Conservation (phyloP, 805 yeast species). For the Dipodascopsis tothii region DNA sequence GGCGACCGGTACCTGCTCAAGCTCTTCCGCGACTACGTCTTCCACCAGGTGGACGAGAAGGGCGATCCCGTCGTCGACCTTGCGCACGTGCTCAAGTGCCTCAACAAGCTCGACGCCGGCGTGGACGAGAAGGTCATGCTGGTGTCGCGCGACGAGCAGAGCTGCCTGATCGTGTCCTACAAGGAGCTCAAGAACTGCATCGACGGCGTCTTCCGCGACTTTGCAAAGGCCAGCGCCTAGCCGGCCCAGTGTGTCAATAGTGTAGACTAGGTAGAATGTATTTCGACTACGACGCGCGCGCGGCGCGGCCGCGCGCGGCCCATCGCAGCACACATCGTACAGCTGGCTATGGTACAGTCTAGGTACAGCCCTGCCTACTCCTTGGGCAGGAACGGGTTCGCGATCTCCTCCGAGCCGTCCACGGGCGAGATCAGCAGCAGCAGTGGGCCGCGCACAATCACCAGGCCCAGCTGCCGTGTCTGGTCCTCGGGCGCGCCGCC, state of each 20-base stretch:
- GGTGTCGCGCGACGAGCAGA: slow-evolving; percentile 76
- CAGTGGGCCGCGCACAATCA: slow-evolving; percentile 80
- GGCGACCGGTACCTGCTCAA: slow-evolving; percentile 68
- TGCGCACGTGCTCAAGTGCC: slow-evolving; percentile 65
- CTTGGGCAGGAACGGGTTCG: slow-evolving; percentile 53
- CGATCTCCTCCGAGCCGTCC: slow-evolving; percentile 62
- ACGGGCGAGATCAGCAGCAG: slow-evolving; percentile 62
- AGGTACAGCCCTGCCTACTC: slow-evolving; percentile 11
- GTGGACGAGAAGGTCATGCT: slow-evolving; percentile 73
- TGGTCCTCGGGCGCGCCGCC: slow-evolving; percentile 42
- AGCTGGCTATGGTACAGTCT: neutral
- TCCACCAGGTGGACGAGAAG: slow-evolving; percentile 70
- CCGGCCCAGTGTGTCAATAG: no score
- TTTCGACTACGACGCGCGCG: no score
- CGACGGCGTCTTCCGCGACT: slow-evolving; percentile 18
- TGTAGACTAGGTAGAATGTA: no score
- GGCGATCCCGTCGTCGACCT: slow-evolving; percentile 77
- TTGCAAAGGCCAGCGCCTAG: neutral
- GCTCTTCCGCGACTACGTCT: slow-evolving; percentile 74
- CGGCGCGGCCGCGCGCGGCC: no score
- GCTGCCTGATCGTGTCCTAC: slow-evolving; percentile 75
- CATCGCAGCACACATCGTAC: no score
- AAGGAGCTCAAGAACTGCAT: slow-evolving; percentile 50
- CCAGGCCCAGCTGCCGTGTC: slow-evolving; percentile 65
- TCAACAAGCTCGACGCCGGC: slow-evolving; percentile 91